A percentile compares a stretch with the other conserved stretches of the same genome.
Conservation (phyloP, 2,329 filamentous ascomycete species). For the Rugonectria rugulosa region DNA sequence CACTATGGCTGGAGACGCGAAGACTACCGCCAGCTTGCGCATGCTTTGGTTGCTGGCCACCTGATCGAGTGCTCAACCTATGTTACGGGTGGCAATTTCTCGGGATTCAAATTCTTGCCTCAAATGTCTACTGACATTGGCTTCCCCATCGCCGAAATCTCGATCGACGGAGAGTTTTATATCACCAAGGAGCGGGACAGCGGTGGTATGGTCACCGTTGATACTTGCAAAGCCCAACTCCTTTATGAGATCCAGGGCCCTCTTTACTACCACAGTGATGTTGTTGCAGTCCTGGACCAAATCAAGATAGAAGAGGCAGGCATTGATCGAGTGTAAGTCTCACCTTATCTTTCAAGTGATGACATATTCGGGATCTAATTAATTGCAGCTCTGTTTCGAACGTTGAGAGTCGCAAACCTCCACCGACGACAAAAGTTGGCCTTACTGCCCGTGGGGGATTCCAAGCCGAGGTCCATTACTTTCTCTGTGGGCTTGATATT, state of each 20-base stretch:
- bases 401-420: slow-evolving; percentile 22
- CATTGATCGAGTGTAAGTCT: slow-evolving; percentile 37
- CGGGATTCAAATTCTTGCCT: slow-evolving; percentile 47
- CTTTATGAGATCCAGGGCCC: slow-evolving; percentile 52
- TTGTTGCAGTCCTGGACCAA: slow-evolving; percentile 44
- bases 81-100: slow-evolving; percentile 59
- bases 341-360: no score
- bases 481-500: slow-evolving; percentile 49
- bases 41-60: slow-evolving; percentile 56
- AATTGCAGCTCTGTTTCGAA: neutral
- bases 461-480: slow-evolving; percentile 52
- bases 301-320: slow-evolving; percentile 55
- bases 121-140: slow-evolving; percentile 15
- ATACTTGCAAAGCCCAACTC: slow-evolving; percentile 42
- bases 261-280: slow-evolving; percentile 49
- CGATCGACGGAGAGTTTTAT: slow-evolving; percentile 36
- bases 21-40: slow-evolving; percentile 55
- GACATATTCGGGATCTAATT: neutral
- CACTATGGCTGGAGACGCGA: slow-evolving; percentile 58
- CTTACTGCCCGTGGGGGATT: slow-evolving; percentile 50
- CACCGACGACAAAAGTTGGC: slow-evolving; percentile 38
- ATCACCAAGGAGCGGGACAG: slow-evolving; percentile 43
- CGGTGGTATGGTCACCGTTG: slow-evolving; percentile 43
- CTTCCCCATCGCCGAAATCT: slow-evolving; percentile 43
- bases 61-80: slow-evolving; percentile 61